Percentiles rank a stretch among this genome's conserved stretches.
Evolutionary conservation across 208 protist genomes (phyloP).

Genomic region (Leishmania tropica): DNA sequence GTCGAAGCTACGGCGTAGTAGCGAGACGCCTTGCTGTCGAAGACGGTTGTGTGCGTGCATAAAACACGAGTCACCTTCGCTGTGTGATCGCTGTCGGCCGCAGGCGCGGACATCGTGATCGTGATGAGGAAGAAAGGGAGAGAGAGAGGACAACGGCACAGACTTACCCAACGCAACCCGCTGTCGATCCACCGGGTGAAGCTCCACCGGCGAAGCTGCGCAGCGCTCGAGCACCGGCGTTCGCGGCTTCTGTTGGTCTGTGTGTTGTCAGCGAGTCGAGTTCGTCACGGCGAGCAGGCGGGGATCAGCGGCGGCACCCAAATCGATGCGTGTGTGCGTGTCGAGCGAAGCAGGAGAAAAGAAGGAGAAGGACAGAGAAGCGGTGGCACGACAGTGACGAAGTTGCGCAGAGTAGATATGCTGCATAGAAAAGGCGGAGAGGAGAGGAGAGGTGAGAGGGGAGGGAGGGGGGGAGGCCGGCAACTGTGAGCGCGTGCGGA

Average conservation of each 20-base stretch:
- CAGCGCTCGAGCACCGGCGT: background rate
- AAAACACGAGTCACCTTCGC: background rate
- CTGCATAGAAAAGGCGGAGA: background rate
- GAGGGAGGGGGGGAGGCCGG: too few relatives aligned
- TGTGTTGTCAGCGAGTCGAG: background rate
- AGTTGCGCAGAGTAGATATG: background rate
- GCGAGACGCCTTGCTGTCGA: slow-evolving; percentile 12
- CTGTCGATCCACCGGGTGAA: background rate
- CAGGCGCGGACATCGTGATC: background rate
- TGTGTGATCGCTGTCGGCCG: background rate
- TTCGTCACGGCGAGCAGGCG: background rate
- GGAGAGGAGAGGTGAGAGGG: background rate
- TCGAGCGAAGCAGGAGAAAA: background rate
- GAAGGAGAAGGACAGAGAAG: background rate
- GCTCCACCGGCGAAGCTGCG: background rate
- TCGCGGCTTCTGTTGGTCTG: background rate
- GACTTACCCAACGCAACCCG: background rate
- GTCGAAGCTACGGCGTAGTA: slow-evolving; percentile 31
- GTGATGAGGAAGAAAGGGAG: background rate
- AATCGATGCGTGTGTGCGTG: background rate
- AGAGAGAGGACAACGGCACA: background rate
- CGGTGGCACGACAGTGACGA: background rate
- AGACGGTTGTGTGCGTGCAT: slow-evolving; percentile 27
- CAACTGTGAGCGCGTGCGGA: background rate
- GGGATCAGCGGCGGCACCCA: background rate